Evolutionary conservation across 1,284 basidiomycete species (phyloP).

Genomic region (Tilletiopsis washingtonensis): DNA sequence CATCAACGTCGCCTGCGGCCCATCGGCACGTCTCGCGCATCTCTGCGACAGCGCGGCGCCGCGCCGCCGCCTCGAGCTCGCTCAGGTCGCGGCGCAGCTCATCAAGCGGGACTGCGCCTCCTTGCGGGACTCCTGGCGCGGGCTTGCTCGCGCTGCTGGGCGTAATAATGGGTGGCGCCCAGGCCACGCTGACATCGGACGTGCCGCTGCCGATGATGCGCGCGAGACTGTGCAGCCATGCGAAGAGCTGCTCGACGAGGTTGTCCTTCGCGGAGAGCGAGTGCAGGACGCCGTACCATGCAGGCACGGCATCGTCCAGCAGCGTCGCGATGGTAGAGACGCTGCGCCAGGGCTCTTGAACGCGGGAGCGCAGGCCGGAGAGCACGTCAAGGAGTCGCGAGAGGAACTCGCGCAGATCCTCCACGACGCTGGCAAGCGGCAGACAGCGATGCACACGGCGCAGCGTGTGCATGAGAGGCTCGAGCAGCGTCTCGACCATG

Average conservation of each 20-base stretch:
- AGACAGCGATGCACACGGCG: constrained; percentile 31
- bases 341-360: constrained; percentile 35
- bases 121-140: not conserved
- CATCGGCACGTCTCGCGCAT: constrained; percentile 13
- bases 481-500: constrained; percentile 25
- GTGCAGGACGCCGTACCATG: constrained; percentile 32
- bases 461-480: constrained; percentile 35
- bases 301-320: constrained; percentile 28
- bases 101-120: not conserved
- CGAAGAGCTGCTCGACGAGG: constrained; percentile 34
- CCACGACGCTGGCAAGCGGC: constrained; percentile 13
- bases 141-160: not conserved
- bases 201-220: constrained; percentile 32
- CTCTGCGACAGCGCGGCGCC: not conserved
- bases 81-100: not conserved
- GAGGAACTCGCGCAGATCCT: constrained; percentile 24
- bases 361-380: constrained; percentile 31
- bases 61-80: constrained; percentile 3
- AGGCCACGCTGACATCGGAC: constrained; percentile 27
- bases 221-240: constrained; percentile 39
- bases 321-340: constrained; percentile 36
- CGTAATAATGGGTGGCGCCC: constrained; percentile 19
- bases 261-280: not conserved
- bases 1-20: constrained; percentile 41
- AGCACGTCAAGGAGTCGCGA: constrained; percentile 32